Evolutionary conservation across 768 basidiomycete species (phyloP).

Genomic region (Leccinellum rugosiceps): DNA sequence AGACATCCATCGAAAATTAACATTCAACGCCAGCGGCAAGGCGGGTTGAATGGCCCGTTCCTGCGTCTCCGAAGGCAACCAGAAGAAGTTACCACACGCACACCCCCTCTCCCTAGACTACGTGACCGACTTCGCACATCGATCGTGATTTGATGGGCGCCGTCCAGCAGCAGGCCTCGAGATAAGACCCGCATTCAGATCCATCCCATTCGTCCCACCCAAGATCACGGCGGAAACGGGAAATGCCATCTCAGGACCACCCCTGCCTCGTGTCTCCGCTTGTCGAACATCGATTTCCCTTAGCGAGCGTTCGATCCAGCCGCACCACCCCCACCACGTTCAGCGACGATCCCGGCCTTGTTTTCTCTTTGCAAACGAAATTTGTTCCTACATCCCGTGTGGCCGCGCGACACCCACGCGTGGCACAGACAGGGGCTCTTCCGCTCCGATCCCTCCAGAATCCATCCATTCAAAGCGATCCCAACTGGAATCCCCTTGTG

Average conservation of each 20-base stretch:
- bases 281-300: slow-evolving; percentile 21
- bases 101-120: neutral
- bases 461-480: slow-evolving; percentile 1
- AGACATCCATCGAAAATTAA: slow-evolving; percentile 7
- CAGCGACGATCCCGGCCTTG: slow-evolving; percentile 18
- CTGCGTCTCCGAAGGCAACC: slow-evolving; percentile 17
- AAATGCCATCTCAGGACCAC: slow-evolving; percentile 13
- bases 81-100: slow-evolving; percentile 14
- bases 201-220: slow-evolving; percentile 1
- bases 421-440: neutral
- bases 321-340: slow-evolving; percentile 15
- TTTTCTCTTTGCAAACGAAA: neutral
- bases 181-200: slow-evolving; percentile 1
- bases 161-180: neutral
- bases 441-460: neutral
- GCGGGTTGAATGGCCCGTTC: slow-evolving; percentile 8
- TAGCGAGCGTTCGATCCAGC: slow-evolving; percentile 8
- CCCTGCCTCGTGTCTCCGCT: slow-evolving; percentile 24
- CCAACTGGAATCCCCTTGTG: neutral
- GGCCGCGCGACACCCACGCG: slow-evolving; percentile 1
- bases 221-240: slow-evolving; percentile 27
- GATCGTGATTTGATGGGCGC: slow-evolving; percentile 25
- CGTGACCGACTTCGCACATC: slow-evolving; percentile 11
- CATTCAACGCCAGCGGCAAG: slow-evolving; percentile 1
- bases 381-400: neutral